phyloP scores from a whole-genome alignment of 2,329 filamentous ascomycete genomes.

The Didymella sp. region DNA sequence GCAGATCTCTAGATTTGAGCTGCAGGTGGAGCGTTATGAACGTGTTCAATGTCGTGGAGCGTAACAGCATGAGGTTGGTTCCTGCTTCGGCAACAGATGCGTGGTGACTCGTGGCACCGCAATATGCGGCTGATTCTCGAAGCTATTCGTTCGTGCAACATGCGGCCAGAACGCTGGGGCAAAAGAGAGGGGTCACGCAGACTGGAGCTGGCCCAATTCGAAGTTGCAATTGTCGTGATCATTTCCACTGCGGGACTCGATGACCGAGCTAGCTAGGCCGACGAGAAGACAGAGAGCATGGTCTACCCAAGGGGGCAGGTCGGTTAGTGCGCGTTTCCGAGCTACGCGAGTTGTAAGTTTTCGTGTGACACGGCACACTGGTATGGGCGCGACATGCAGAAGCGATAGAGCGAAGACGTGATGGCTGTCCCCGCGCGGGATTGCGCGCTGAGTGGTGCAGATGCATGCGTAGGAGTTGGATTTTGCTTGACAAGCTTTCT shows the following conservation, averaged over 20 bases:
- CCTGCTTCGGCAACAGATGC: conserved; percentile 31
- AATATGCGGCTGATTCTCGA: conserved; percentile 28
- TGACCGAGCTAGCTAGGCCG: conserved; percentile 32
- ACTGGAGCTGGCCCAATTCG: conserved; percentile 34
- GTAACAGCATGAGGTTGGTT: conserved; percentile 32
- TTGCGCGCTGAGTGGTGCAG: conserved; percentile 40
- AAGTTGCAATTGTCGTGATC: conserved; percentile 36
- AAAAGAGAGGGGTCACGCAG: conserved; percentile 25
- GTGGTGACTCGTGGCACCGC: conserved; percentile 33
- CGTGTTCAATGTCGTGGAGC: conserved; percentile 19
- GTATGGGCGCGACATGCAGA: conserved; percentile 42
- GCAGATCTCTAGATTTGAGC: conserved; percentile 44
- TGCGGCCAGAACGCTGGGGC: conserved; percentile 30
- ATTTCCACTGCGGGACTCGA: conserved; percentile 43
- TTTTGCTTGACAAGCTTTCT: conserved; percentile 50
- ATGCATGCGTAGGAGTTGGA: conserved; percentile 36
- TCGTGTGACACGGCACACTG: conserved; percentile 40
- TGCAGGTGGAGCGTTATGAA: conserved; percentile 34
- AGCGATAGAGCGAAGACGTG: conserved; percentile 38
- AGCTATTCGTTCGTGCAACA: conserved; percentile 34
- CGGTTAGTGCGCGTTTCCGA: conserved; percentile 34
- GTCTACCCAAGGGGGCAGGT: conserved; percentile 44
- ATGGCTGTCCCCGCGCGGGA: conserved; percentile 35
- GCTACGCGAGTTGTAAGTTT: conserved; percentile 29
- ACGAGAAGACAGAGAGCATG: conserved; percentile 34